Conservation (phyloP, 305 asterid species). For the Fraxinus xanthoxyloides region DNA sequence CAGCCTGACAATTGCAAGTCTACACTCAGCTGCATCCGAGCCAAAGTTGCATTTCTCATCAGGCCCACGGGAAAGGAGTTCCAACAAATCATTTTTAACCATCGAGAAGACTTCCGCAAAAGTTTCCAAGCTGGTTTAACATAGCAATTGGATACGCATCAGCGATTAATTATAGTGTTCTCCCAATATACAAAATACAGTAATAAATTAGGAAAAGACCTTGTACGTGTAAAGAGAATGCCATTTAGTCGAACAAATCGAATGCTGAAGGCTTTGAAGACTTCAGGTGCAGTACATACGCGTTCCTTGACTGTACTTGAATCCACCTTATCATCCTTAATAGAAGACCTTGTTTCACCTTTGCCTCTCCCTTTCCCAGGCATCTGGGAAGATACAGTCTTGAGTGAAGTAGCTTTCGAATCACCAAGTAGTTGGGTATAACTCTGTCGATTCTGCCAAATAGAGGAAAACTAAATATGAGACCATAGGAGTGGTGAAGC, state of each 20-base stretch:
- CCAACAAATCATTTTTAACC: constrained; percentile 63
- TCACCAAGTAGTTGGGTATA: constrained; percentile 47
- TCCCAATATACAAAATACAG: not conserved
- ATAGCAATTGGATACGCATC: constrained; percentile 22
- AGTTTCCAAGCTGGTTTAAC: constrained; percentile 74
- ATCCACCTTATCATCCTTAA: constrained; percentile 54
- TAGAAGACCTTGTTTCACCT: constrained; percentile 50
- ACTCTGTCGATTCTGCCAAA: constrained; percentile 81
- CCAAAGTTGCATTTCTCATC: constrained; percentile 74
- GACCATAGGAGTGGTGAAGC: constrained; percentile 1
- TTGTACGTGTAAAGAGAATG: constrained; percentile 83
- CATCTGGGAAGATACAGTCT: constrained; percentile 19
- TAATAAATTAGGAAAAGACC: constrained; percentile 46
- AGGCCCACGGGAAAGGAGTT: constrained; percentile 71
- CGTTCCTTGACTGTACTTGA: constrained; percentile 45
- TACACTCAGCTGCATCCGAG: constrained; percentile 68
- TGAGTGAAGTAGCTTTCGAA: constrained; percentile 30
- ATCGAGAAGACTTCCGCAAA: constrained; percentile 65
- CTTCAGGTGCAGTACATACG: constrained; percentile 38
- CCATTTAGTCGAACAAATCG: constrained; percentile 87
- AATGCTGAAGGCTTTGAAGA: constrained; percentile 53
- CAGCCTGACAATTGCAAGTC: constrained; percentile 69
- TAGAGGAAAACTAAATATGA: not conserved
- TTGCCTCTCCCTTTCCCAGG: constrained; percentile 49
- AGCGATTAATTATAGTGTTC: constrained; percentile 22